These are phyloP conservation scores for Melastoma malabathricum DNA, from an alignment of 345 rosid species.

Conservation along the genomic window DNA sequence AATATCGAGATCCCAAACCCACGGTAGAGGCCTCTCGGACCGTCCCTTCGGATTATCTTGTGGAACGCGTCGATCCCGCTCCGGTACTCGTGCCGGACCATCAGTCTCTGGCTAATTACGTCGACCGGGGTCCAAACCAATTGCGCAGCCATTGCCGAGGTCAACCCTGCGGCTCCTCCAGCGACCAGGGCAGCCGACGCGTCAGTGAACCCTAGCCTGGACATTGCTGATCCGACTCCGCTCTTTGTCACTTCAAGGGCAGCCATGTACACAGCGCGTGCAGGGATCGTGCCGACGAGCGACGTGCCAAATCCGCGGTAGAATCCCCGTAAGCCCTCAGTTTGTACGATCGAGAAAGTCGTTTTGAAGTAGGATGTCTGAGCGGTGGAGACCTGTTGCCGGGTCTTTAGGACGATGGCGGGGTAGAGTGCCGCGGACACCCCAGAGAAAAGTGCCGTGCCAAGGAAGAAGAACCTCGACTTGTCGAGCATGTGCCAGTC, in stretches of 20 bases:
- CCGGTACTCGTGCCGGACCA: conserved; percentile 65
- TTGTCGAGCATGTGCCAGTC: conserved; percentile 98
- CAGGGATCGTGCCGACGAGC: conserved; percentile 81
- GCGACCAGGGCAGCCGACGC: conserved; percentile 44
- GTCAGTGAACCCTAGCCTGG: conserved; percentile 68
- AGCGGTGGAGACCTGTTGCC: conserved; percentile 59
- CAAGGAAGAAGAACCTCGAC: conserved; percentile 76
- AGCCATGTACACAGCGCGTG: conserved; percentile 84
- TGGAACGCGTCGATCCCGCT: conserved; percentile 76
- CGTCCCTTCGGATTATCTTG: conserved; percentile 62
- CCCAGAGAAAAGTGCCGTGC: conserved; percentile 82
- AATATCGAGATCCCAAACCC: conserved; percentile 89
- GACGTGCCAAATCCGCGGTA: conserved; percentile 87
- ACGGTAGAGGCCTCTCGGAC: conserved; percentile 70
- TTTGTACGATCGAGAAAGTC: conserved; percentile 44
- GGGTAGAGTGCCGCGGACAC: conserved; percentile 90
- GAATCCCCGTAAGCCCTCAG: conserved; percentile 71
- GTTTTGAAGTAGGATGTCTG: conserved; percentile 45
- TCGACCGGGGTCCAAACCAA: conserved; percentile 83
- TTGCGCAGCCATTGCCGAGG: conserved; percentile 88
- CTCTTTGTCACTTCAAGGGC: conserved; percentile 86
- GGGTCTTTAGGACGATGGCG: conserved; percentile 64
- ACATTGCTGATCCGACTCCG: conserved; percentile 51
- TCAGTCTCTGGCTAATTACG: conserved; percentile 85
- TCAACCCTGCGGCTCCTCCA: conserved; percentile 78